A percentile compares a stretch with the other conserved stretches of the same genome.
phyloP scores from a whole-genome alignment of 176 grass and related monocot genomes.

The Stipa capillata region DNA sequence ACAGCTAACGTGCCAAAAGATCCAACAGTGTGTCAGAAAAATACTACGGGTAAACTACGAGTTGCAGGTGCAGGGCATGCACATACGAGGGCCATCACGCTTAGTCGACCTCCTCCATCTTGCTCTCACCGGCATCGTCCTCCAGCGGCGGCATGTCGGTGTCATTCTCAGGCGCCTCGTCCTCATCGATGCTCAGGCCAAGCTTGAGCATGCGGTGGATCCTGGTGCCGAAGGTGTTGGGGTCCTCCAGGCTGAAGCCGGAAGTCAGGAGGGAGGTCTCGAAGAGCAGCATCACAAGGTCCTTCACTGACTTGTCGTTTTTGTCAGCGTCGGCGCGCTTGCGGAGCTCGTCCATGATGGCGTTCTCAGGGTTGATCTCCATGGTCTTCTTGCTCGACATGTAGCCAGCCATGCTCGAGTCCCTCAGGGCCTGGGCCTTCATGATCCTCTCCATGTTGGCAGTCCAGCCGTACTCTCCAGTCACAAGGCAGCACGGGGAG shows the following conservation, averaged over 20 bases:
- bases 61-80: too few species aligned
- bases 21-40: neutral
- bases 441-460: too few species aligned
- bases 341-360: constrained; percentile 53
- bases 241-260: constrained; percentile 74
- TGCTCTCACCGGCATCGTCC: constrained; percentile 57
- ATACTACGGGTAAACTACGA: neutral
- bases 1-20: constrained; percentile 12
- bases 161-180: constrained; percentile 30
- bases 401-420: constrained; percentile 51
- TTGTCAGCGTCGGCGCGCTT: constrained; percentile 53
- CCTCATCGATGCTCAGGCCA: constrained; percentile 71
- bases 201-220: constrained; percentile 83
- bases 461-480: too few species aligned
- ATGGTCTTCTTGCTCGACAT: constrained; percentile 63
- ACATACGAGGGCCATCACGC: neutral
- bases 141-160: constrained; percentile 53
- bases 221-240: constrained; percentile 66
- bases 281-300: too few species aligned
- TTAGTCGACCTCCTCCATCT: constrained; percentile 76
- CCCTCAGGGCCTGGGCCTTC: too few species aligned
- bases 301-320: too few species aligned
- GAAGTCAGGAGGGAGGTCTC: too few species aligned
- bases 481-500: constrained; percentile 14
- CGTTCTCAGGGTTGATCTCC: constrained; percentile 66